Percentiles rank a stretch among this genome's conserved stretches.
These are phyloP conservation scores for Pestalotiopsis sp. DNA, from an alignment of 2,329 filamentous ascomycete genomes.

Conservation along the genomic window DNA sequence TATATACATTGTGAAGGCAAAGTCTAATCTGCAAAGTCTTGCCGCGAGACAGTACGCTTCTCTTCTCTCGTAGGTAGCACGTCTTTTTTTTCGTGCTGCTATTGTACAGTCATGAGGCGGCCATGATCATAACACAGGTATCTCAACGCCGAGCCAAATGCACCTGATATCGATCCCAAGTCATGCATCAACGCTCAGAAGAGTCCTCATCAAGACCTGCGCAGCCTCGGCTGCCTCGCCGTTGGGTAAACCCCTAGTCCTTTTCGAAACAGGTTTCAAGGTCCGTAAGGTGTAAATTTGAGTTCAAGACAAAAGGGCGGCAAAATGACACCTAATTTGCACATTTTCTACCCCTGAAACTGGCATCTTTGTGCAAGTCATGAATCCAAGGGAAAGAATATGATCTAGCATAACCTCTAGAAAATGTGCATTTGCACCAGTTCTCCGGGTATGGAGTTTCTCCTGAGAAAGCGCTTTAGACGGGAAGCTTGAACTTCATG, in stretches of 20 bases:
- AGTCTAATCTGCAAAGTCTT: neutral
- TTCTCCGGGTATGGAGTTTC: neutral
- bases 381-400: neutral
- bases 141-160: constrained; percentile 6
- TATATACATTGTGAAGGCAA: constrained; percentile 6
- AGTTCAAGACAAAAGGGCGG: neutral
- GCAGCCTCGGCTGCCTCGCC: neutral
- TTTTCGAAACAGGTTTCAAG: neutral
- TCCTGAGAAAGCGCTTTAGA: constrained; percentile 50
- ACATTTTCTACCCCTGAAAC: neutral
- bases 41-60: neutral
- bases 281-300: neutral
- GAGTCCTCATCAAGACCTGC: neutral
- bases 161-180: neutral
- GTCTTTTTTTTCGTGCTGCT: neutral
- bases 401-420: neutral
- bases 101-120: constrained; percentile 2
- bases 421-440: neutral
- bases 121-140: neutral
- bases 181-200: neutral
- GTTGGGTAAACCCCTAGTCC: neutral
- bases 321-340: neutral
- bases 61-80: neutral
- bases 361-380: neutral
- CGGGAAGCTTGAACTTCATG: constrained; percentile 84